Evolutionary conservation across 2,329 filamentous ascomycete species (phyloP).

Genomic region (Blastomyces silverae): DNA sequence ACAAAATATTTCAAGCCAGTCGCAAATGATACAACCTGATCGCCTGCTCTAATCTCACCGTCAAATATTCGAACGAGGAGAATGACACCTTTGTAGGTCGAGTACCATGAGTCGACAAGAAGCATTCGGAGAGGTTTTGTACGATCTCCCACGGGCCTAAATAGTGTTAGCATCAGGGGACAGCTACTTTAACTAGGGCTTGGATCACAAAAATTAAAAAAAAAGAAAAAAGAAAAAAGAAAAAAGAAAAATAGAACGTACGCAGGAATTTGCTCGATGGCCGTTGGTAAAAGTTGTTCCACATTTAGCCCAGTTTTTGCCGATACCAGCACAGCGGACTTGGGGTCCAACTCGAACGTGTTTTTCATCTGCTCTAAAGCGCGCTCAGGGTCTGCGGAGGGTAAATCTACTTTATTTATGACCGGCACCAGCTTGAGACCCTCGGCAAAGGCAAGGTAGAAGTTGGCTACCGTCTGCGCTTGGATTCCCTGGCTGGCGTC

Average conservation of each 20-base stretch:
- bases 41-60: slow-evolving; percentile 72
- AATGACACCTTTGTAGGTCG: slow-evolving; percentile 89
- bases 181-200: background rate
- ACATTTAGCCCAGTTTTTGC: slow-evolving; percentile 94
- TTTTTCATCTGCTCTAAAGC: slow-evolving; percentile 79
- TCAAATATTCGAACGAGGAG: slow-evolving; percentile 88
- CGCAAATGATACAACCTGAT: slow-evolving; percentile 78
- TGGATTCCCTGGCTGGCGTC: slow-evolving; percentile 96
- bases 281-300: slow-evolving; percentile 69
- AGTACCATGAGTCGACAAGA: slow-evolving; percentile 97
- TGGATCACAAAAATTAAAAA: background rate
- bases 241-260: slow-evolving; percentile 28
- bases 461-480: slow-evolving; percentile 97
- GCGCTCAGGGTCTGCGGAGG: slow-evolving; percentile 76
- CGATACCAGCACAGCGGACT: slow-evolving; percentile 69
- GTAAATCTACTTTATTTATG: slow-evolving; percentile 93
- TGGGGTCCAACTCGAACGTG: slow-evolving; percentile 79
- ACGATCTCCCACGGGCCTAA: slow-evolving; percentile 61
- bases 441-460: slow-evolving; percentile 93
- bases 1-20: slow-evolving; percentile 87
- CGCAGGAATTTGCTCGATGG: slow-evolving; percentile 76
- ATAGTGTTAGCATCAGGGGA: slow-evolving; percentile 22
- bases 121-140: slow-evolving; percentile 71
- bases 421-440: slow-evolving; percentile 81
- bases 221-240: too few relatives aligned